Evolutionary conservation across 2,329 filamentous ascomycete genomes (phyloP).

Genomic region (Tolypocladium nubicola): DNA sequence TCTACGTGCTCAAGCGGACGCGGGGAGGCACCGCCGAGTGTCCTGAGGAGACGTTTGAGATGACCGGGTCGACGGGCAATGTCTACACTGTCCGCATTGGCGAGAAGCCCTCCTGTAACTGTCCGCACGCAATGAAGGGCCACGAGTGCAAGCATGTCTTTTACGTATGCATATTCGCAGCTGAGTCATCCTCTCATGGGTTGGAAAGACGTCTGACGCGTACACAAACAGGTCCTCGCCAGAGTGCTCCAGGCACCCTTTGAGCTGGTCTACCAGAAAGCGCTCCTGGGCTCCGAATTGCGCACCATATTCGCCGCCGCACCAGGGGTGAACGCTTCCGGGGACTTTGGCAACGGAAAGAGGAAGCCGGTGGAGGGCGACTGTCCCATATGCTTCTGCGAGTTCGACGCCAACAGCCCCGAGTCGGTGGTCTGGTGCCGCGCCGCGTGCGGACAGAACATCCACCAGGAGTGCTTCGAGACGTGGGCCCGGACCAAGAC

Average conservation of each 20-base stretch:
- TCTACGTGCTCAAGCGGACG: conserved; percentile 34
- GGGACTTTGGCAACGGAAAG: conserved; percentile 18
- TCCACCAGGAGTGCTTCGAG: conserved; percentile 42
- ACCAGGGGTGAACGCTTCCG: conserved; percentile 33
- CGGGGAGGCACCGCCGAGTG: conserved; percentile 22
- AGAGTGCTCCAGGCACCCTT: conserved; percentile 47
- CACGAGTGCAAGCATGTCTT: conserved; percentile 57
- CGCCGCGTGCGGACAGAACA: conserved; percentile 43
- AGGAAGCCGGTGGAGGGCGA: conserved; percentile 41
- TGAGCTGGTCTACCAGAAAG: conserved; percentile 50
- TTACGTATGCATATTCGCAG: conserved; percentile 29
- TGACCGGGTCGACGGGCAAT: conserved; percentile 56
- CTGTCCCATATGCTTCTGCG: conserved; percentile 47
- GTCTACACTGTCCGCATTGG: conserved; percentile 48
- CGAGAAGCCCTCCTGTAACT: conserved; percentile 41
- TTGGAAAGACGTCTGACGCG: not conserved
- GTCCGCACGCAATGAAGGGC: conserved; percentile 40
- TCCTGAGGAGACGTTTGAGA: conserved; percentile 42
- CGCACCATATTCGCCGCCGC: conserved; percentile 44
- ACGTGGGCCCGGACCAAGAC: conserved; percentile 40
- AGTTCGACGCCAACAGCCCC: conserved; percentile 24
- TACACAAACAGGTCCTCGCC: conserved; percentile 34
- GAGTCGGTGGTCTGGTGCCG: conserved; percentile 38
- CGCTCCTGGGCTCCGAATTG: conserved; percentile 49
- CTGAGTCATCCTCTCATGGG: not conserved